Percentiles rank a stretch among this genome's conserved stretches.
phyloP scores from a whole-genome alignment of 1,284 basidiomycete species.

The Ganoderma resinaceum region DNA sequence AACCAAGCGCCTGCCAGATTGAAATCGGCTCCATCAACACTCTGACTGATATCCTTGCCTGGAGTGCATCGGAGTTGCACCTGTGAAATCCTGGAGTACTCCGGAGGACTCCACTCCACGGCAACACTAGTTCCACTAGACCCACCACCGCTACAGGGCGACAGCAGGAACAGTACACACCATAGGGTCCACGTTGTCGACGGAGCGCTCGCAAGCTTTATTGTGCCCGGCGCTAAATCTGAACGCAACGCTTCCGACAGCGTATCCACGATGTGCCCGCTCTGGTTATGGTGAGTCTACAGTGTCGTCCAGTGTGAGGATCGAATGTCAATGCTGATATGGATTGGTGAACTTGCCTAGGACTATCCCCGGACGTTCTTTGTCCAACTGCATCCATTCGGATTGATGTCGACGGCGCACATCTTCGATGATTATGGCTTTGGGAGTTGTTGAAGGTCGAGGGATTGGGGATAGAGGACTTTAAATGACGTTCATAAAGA shows the following conservation, averaged over 20 bases:
- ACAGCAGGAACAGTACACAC: neutral
- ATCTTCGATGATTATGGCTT: neutral
- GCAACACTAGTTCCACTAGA: neutral
- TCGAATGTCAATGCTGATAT: neutral
- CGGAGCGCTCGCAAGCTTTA: neutral
- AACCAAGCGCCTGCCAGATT: too few relatives aligned
- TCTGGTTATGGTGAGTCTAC: neutral
- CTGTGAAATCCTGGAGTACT: too few relatives aligned
- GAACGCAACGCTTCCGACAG: neutral
- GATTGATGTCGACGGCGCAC: neutral
- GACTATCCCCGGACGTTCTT: neutral
- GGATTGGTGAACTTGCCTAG: neutral
- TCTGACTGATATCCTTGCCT: too few relatives aligned
- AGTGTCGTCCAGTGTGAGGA: neutral
- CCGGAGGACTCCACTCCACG: too few relatives aligned
- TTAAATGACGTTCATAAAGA: neutral
- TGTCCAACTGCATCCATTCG: neutral
- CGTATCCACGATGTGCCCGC: neutral
- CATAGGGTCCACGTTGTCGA: neutral
- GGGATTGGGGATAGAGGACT: neutral
- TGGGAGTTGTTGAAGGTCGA: neutral
- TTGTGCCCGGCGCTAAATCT: neutral
- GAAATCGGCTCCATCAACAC: too few relatives aligned
- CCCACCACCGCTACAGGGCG: neutral
- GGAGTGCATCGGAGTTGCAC: too few relatives aligned